Conservation (phyloP, 1,284 basidiomycete genomes). For the Neotropicomus parvogracilis region DNA sequence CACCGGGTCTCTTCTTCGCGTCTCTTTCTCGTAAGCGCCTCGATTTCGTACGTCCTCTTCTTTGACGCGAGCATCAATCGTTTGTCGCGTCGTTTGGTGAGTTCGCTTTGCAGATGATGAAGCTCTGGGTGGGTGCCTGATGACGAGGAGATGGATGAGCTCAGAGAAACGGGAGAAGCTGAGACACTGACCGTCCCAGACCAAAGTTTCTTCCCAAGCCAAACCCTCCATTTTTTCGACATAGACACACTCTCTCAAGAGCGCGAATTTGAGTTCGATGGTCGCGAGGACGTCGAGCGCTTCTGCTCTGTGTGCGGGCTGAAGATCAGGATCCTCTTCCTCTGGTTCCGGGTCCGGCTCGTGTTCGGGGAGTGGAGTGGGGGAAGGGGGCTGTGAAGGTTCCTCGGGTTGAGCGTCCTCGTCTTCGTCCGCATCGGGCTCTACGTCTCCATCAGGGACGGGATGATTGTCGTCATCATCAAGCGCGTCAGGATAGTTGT, state of each 20-base stretch:
- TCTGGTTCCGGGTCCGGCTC: constrained; percentile 27
- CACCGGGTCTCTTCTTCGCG: constrained; percentile 59
- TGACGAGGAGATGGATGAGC: not conserved
- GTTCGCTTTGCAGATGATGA: constrained; percentile 70
- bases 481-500: constrained; percentile 23
- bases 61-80: constrained; percentile 69
- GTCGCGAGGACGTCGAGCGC: constrained; percentile 72
- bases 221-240: constrained; percentile 80
- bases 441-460: constrained; percentile 31
- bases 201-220: constrained; percentile 71
- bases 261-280: constrained; percentile 76
- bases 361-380: constrained; percentile 23
- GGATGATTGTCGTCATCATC: constrained; percentile 24
- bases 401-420: constrained; percentile 33
- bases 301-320: constrained; percentile 73
- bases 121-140: constrained; percentile 80
- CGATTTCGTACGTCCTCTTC: constrained; percentile 62
- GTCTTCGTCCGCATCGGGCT: constrained; percentile 38
- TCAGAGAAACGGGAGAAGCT: not conserved
- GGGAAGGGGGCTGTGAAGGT: constrained; percentile 24
- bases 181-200: constrained; percentile 53
- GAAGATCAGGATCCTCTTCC: constrained; percentile 57
- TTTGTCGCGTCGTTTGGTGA: constrained; percentile 69
- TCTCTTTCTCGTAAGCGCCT: constrained; percentile 53
- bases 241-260: constrained; percentile 69